Evolutionary conservation across 2,329 filamentous ascomycete species (phyloP).

Genomic region (Teratosphaeria gauchensis): DNA sequence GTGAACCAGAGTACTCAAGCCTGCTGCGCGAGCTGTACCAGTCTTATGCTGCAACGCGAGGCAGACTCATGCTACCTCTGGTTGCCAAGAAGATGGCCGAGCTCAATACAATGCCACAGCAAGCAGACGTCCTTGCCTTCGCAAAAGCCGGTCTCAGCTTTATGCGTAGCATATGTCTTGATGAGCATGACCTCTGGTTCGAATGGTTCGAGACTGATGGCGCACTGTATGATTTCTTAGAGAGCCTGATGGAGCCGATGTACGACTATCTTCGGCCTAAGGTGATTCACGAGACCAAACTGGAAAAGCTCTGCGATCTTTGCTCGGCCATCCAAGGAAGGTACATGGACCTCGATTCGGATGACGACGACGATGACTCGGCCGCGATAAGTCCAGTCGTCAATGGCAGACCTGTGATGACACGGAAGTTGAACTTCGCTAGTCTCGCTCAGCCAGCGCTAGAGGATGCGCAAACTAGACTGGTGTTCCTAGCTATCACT

Average conservation of each 20-base stretch:
- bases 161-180: conserved; percentile 54
- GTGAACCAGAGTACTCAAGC: conserved; percentile 55
- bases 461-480: conserved; percentile 57
- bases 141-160: conserved; percentile 56
- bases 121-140: conserved; percentile 55
- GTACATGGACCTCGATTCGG: conserved; percentile 47
- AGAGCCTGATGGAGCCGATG: conserved; percentile 57
- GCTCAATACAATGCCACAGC: conserved; percentile 48
- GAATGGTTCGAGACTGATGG: conserved; percentile 57
- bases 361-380: conserved; percentile 38
- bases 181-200: conserved; percentile 58
- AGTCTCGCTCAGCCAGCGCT: conserved; percentile 53
- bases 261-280: conserved; percentile 57
- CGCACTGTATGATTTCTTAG: conserved; percentile 56
- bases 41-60: conserved; percentile 51
- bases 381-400: conserved; percentile 9
- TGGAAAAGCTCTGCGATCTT: conserved; percentile 57
- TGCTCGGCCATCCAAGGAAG: conserved; percentile 57
- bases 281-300: conserved; percentile 57
- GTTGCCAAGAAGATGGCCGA: conserved; percentile 52
- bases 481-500: conserved; percentile 56
- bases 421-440: conserved; percentile 47
- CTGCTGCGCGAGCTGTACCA: conserved; percentile 56
- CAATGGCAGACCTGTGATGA: conserved; percentile 8
- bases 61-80: conserved; percentile 51